Conservation (phyloP, 169 alveolate genomes). For the Eimeria falciformis region DNA sequence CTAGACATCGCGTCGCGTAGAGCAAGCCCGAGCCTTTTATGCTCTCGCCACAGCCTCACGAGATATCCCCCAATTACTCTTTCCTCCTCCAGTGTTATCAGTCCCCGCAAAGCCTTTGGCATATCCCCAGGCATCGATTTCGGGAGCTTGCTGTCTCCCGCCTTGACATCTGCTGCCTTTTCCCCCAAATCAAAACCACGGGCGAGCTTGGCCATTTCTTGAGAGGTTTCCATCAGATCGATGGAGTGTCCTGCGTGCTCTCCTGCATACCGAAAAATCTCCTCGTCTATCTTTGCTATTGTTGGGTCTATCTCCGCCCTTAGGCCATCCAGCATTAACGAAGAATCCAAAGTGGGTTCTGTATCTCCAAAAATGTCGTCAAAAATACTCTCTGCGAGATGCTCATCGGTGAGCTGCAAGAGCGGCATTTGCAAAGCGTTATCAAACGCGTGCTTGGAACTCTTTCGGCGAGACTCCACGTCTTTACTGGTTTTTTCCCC, state of each 20-base stretch:
- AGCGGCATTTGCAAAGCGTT: too few relatives aligned
- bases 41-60: background rate
- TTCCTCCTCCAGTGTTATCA: background rate
- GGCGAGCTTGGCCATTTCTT: background rate
- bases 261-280: background rate
- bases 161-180: background rate
- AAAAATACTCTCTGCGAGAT: background rate
- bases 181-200: background rate
- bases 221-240: background rate
- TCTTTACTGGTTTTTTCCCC: too few relatives aligned
- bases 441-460: too few relatives aligned
- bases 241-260: background rate
- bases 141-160: background rate
- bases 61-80: background rate
- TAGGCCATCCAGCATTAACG: background rate
- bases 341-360: background rate
- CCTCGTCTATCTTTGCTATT: background rate
- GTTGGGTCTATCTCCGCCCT: background rate
- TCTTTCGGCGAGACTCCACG: too few relatives aligned
- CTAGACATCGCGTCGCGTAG: background rate
- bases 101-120: constrained; percentile 2
- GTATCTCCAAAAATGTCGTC: background rate
- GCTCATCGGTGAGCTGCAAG: too few relatives aligned
- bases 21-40: background rate
- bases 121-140: background rate